These are phyloP conservation scores for Talaromyces sp. DNA, from an alignment of 2,329 filamentous ascomycete genomes.

Conservation along the genomic window DNA sequence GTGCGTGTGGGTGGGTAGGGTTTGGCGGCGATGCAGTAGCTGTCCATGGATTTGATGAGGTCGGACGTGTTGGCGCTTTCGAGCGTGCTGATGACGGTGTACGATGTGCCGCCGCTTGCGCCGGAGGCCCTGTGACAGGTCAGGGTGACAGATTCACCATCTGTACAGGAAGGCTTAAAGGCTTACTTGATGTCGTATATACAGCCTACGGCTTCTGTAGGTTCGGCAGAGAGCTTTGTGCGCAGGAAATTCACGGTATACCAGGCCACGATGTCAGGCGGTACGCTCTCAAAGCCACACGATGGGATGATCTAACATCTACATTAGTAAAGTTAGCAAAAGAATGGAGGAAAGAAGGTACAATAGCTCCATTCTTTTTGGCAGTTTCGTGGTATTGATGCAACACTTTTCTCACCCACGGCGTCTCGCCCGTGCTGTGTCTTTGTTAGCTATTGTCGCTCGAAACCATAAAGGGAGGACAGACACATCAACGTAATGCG, in stretches of 20 bases:
- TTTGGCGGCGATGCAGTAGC: constrained; percentile 52
- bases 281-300: constrained; percentile 60
- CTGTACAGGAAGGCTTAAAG: background rate
- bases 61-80: constrained; percentile 46
- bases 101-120: constrained; percentile 60
- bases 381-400: constrained; percentile 59
- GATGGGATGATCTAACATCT: constrained; percentile 55
- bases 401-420: constrained; percentile 63
- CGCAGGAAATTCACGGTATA: constrained; percentile 54
- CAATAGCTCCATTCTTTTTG: constrained; percentile 58
- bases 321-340: constrained; percentile 18
- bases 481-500: constrained; percentile 64
- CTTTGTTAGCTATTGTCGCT: background rate
- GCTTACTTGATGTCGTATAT: constrained; percentile 53
- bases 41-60: constrained; percentile 47
- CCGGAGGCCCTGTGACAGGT: constrained; percentile 36
- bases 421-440: constrained; percentile 58
- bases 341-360: constrained; percentile 31
- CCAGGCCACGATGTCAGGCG: constrained; percentile 56
- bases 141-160: background rate
- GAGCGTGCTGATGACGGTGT: constrained; percentile 61
- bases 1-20: constrained; percentile 36
- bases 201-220: constrained; percentile 51
- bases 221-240: constrained; percentile 49
- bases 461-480: constrained; percentile 18